Conservation (phyloP, 2,329 filamentous ascomycete genomes). For the Hypoxylon sp. region DNA sequence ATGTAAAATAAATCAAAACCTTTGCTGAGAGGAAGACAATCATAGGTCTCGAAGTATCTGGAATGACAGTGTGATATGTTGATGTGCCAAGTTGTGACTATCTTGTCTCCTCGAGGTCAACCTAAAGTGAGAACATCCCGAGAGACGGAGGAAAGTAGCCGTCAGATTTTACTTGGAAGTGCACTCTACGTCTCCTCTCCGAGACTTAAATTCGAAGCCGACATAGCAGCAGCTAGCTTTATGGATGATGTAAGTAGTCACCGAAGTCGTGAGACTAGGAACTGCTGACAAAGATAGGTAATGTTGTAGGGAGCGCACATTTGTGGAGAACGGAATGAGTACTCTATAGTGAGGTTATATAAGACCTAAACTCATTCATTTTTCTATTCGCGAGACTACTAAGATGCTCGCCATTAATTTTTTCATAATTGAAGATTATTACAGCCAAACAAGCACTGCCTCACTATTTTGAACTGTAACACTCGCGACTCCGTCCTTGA, state of each 20-base stretch:
- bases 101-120: background rate
- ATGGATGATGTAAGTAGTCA: background rate
- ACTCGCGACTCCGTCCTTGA: constrained; percentile 46
- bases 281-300: background rate
- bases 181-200: background rate
- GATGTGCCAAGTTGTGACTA: background rate
- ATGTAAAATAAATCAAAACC: background rate
- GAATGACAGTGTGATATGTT: background rate
- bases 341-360: background rate
- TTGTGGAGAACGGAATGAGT: background rate
- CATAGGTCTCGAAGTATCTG: background rate
- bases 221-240: background rate
- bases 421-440: background rate
- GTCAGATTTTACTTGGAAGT: background rate
- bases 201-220: background rate
- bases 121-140: background rate
- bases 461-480: constrained; percentile 50
- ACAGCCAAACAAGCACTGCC: constrained; percentile 50
- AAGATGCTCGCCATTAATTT: background rate
- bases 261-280: background rate
- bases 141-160: background rate
- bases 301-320: background rate
- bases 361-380: background rate
- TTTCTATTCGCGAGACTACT: background rate
- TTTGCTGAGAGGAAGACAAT: background rate